Evolutionary conservation across 345 rosid species (phyloP).

Genomic region (Syzygium grande): DNA sequence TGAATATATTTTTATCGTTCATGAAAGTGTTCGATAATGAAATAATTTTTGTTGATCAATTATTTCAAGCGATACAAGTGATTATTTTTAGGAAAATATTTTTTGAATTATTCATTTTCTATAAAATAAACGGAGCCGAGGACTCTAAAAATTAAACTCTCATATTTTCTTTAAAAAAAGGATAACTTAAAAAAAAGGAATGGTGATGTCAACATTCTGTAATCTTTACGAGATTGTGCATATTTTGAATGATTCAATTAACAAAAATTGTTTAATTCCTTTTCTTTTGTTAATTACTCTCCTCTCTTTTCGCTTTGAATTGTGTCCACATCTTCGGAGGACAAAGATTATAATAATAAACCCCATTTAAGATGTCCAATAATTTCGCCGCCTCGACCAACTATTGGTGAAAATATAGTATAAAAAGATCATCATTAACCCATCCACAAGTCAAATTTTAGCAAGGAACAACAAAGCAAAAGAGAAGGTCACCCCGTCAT

Average conservation of each 20-base stretch:
- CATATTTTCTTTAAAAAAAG: neutral
- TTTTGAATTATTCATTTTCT: neutral
- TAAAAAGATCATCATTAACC: neutral
- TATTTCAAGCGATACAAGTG: neutral
- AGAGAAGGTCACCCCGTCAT: neutral
- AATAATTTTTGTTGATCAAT: neutral
- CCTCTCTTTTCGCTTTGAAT: neutral
- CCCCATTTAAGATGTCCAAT: neutral
- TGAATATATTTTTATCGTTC: neutral
- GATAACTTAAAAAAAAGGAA: neutral
- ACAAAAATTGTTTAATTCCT: neutral
- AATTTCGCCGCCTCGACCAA: neutral
- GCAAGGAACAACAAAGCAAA: neutral
- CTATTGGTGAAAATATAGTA: neutral
- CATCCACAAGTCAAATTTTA: neutral
- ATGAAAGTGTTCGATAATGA: neutral
- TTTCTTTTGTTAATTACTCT: neutral
- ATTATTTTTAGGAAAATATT: neutral
- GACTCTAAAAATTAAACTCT: neutral
- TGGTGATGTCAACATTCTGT: neutral
- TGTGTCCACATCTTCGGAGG: neutral
- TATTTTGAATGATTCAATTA: neutral
- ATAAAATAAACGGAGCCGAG: accelerated
- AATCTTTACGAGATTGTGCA: neutral
- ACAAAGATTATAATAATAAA: neutral